Evolutionary conservation across 2,329 filamentous ascomycete genomes (phyloP), one percentile per base, ranked within the genome.

Genomic region (Claviceps digitariae): DNA sequence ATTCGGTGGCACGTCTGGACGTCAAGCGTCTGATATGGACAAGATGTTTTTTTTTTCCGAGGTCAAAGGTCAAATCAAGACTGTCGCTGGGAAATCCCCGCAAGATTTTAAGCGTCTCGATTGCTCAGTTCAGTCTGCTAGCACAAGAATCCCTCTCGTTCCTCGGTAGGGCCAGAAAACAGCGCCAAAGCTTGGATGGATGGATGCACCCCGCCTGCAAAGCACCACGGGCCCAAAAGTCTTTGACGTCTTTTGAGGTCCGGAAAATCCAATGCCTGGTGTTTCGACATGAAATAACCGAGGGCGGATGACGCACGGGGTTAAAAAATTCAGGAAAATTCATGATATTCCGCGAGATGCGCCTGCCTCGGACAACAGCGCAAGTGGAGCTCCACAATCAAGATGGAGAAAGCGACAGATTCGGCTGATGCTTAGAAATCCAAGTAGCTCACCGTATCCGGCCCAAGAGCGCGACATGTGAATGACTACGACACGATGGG

Each of bases 371-470:
- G 23, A 25, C 31, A 6, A 8, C 27, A 34, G 8, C 41, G 2
- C 40, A 50, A 36, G 51, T 53, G 49, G 54, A 56, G 48, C 54
- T 51, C 54, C 54, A 48, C 51, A 50, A 40, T 52, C 34, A 43
- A 46, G 48, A 45, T 46, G 54, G 52, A 53, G 50, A 34, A 44
- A 25, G 47, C 23, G 52, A 41, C 46, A 48, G 49, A 47, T 45
- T 46, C 23, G 44, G 51, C 45, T 9, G 44, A 52, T 54, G 54
- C 54, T 56, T 56, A 56, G 54, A 56, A 56, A 56, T 56, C 54
- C 54, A 50, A 34, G 31, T 34, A 10, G 34, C 43, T 27, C 29
- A 29, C 48, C 46, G 44, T 51, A 17, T 25, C 29, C 31, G 23
- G 29, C 34, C 46, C 3, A 21, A 40, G 41, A 4, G 12, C 8